Evolutionary conservation across 2,329 filamentous ascomycete genomes (phyloP), one percentile per base, ranked within the genome.

Genomic region (Botryotinia globosa): DNA sequence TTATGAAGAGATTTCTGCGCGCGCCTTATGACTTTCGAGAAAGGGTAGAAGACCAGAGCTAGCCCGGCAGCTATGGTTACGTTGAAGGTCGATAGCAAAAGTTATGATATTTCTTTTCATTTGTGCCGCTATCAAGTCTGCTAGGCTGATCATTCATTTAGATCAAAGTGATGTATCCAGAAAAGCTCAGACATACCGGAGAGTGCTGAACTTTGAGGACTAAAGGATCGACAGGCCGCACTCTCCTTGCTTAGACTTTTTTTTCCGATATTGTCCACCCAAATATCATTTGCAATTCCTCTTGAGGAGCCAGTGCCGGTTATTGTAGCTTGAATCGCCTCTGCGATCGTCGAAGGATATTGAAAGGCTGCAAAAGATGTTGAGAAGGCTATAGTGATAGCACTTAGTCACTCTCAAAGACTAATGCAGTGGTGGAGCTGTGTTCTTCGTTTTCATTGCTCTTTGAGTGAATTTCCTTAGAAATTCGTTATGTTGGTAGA

Each of bases 11-110:
- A 4, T 20, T 4, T 48, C 44, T 48, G 8, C 44, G 20, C 8
- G 44, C 3, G 44, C 20, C 4, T 9, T 22, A 18, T 1, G 44
- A 1, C 4, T 48, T 3, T 48, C 44, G 20, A 48, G 20, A 22
- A 48, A 0, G 20, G 1, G 0, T 22, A 20, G 8, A 48, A 2
- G 10, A 1, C 8, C 8, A 4, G 5, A 29, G n/a, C n/a, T 16
- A 56, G n/a, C 25, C 3, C 0, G 14, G 51, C 14, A 56, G n/a
- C n/a, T 29, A 56, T 32, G n/a, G 14, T 18, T 18, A 32, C 1
- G 29, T 32, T 14, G 51, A 29, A 2, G 12, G 1, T 32, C 3
- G 51, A 56, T 2, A 56, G n/a, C 14, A 29, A 56, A 56, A 2
- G 18, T 32, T 16, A 8, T 9, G 14, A 14, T 14, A 8, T 54